Base-by-base conservation (phyloP, 164 flowering plant genomes). In the Echeveria elegans region DNA sequence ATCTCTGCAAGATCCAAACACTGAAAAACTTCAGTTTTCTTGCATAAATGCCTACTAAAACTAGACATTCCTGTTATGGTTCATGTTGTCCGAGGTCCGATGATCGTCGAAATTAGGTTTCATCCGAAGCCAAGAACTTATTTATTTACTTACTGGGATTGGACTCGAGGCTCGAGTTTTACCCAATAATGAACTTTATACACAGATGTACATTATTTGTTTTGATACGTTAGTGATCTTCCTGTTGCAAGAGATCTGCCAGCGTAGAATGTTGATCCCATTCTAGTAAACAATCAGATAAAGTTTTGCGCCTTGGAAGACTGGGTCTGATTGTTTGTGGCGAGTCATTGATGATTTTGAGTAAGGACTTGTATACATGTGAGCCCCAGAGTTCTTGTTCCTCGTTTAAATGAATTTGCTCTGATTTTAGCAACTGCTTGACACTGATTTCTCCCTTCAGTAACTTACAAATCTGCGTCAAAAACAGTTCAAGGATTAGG, bases 381-480 rank as follows among this genome's bases (percentile, higher is more conserved):
- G 47, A 43, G 16, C 18, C 16, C 18, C 15, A 43, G 47, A 43
- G 47, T 43, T 43, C 47, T 0, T 43, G 0, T 43, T 15, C 18
- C n/a, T n/a, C n/a, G n/a, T n/a, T n/a, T n/a, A n/a, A n/a, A 23
- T 34, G 62, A 15, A 45, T 67, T 6, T 19, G 53, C 26, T 65
- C 64, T 12, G 21, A 26, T 26, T 68, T 21, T 10, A 67, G 23
- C 67, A 38, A 60, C 14, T 74, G 68, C 14, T 38, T 63, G 6
- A 18, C 65, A 28, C 56, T 38, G 34, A 38, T 59, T 52, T 75
- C 72, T 18, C 72, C 81, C 52, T 21, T 69, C 30, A 78, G 45
- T 58, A 78, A 28, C 64, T 75, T 4, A 4, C 72, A 43, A 56
- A 78, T 63, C 78, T 77, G 73, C 2, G 58, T 30, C 6, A 34